Conservation (phyloP, 495 filamentous ascomycete species). For the Thermochaetoides thermophila region DNA sequence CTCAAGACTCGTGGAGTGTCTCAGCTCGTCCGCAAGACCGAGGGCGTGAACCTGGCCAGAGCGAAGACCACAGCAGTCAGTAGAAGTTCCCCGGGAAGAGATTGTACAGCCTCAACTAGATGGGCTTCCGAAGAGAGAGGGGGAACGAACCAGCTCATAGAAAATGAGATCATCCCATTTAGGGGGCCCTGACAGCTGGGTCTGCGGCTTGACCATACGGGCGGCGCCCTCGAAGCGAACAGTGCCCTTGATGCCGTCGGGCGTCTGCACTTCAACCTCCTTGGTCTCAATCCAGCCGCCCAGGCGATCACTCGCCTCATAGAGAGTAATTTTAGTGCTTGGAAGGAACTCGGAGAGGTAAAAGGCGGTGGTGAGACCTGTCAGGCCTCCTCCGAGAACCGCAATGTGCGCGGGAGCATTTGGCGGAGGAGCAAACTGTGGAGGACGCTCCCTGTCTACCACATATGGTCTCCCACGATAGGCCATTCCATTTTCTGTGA, state of each 20-base stretch:
- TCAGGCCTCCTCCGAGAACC: conserved; percentile 78
- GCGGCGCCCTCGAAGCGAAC: conserved; percentile 79
- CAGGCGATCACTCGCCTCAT: conserved; percentile 50
- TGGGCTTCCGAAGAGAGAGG: too few species aligned
- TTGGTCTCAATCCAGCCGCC: conserved; percentile 80
- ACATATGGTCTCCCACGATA: too few species aligned
- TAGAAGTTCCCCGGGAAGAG: background rate
- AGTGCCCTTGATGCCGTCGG: conserved; percentile 29
- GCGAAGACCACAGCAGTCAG: background rate
- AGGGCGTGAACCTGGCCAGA: conserved; percentile 45
- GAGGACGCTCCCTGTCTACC: too few species aligned
- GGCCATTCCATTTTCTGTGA: too few species aligned
- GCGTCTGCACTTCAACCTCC: conserved; percentile 35
- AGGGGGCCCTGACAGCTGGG: background rate
- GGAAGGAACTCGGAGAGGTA: conserved; percentile 48
- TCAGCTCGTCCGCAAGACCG: conserved; percentile 43
- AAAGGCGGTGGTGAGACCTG: conserved; percentile 71
- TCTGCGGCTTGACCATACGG: conserved; percentile 51
- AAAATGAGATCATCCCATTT: conserved; percentile 28
- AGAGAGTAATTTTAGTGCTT: conserved; percentile 50
- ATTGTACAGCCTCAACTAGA: background rate
- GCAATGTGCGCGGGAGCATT: too few species aligned
- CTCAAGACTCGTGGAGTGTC: conserved; percentile 21
- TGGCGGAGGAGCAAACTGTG: too few species aligned
- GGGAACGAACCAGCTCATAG: conserved; percentile 29